Conservation (phyloP, 345 rosid genomes). For the Adansonia digitata region DNA sequence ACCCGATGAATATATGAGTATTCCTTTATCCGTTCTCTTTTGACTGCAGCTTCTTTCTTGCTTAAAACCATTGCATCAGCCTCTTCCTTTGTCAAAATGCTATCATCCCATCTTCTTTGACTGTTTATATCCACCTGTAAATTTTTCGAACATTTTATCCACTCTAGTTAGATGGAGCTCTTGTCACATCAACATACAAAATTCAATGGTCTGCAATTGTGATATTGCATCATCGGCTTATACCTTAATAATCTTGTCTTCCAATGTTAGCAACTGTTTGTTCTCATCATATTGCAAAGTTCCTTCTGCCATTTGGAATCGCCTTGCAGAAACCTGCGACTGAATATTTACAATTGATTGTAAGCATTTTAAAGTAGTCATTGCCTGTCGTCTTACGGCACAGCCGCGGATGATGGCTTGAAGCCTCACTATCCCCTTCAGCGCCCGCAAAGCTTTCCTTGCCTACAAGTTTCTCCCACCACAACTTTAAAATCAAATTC, state of each 20-base stretch:
- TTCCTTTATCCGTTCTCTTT: constrained; percentile 63
- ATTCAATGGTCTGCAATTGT: not conserved
- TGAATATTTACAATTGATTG: constrained; percentile 82
- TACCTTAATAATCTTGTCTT: constrained; percentile 58
- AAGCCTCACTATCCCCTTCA: constrained; percentile 88
- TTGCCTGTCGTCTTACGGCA: constrained; percentile 76
- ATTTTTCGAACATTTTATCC: not conserved
- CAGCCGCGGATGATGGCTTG: constrained; percentile 86
- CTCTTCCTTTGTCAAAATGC: constrained; percentile 75
- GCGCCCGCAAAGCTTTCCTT: constrained; percentile 78
- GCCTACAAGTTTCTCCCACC: constrained; percentile 48
- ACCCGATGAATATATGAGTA: constrained; percentile 68
- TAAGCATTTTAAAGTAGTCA: constrained; percentile 69
- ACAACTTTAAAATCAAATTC: not conserved
- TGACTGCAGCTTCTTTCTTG: constrained; percentile 67
- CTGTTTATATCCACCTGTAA: constrained; percentile 60
- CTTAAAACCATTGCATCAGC: constrained; percentile 52
- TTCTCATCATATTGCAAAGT: constrained; percentile 33
- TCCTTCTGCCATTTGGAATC: constrained; percentile 39
- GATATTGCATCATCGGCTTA: not conserved
- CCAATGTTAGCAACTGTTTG: constrained; percentile 39
- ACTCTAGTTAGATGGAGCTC: not conserved
- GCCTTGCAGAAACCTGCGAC: constrained; percentile 54
- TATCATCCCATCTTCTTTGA: constrained; percentile 78
- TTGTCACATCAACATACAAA: not conserved